A percentile compares a stretch with the other conserved stretches of the same genome.
Conservation (phyloP, 495 filamentous ascomycete genomes). For the Neurospora sp. region DNA sequence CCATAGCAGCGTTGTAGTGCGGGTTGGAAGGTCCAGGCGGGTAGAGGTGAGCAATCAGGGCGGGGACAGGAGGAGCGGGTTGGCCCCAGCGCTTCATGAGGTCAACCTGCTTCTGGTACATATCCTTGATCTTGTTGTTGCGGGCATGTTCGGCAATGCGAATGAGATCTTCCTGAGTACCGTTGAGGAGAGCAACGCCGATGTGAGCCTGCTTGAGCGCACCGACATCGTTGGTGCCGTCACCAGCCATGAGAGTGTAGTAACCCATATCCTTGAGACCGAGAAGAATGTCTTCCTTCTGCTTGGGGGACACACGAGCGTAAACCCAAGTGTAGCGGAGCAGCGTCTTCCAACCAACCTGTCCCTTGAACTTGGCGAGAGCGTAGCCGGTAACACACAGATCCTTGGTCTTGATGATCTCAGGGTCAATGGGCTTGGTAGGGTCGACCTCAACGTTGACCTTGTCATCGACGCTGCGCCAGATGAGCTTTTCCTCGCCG, state of each 20-base stretch:
- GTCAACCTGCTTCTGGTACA: slow-evolving; percentile 89
- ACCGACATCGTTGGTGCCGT: slow-evolving; percentile 97
- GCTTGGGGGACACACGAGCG: slow-evolving; percentile 93
- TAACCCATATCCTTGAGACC: slow-evolving; percentile 94
- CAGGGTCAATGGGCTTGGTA: slow-evolving; percentile 63
- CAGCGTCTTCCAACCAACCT: slow-evolving; percentile 59
- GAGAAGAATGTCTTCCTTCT: slow-evolving; percentile 96
- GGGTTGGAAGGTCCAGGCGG: slow-evolving; percentile 86
- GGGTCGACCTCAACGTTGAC: slow-evolving; percentile 80
- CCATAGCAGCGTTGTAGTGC: slow-evolving; percentile 89
- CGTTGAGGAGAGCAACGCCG: slow-evolving; percentile 91
- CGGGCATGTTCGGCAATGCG: slow-evolving; percentile 88
- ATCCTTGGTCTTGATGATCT: slow-evolving; percentile 80
- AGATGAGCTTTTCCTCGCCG: slow-evolving; percentile 73
- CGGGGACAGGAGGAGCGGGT: slow-evolving; percentile 76
- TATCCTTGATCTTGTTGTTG: slow-evolving; percentile 92
- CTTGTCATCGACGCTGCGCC: slow-evolving; percentile 92
- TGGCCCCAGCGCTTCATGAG: slow-evolving; percentile 94
- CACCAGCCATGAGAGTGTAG: slow-evolving; percentile 96
- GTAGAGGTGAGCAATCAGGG: slow-evolving; percentile 87
- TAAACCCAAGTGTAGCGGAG: slow-evolving; percentile 94
- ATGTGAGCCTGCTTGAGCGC: slow-evolving; percentile 98
- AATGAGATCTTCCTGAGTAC: slow-evolving; percentile 79
- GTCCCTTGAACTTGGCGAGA: slow-evolving; percentile 75
- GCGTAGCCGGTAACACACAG: slow-evolving; percentile 96